Evolutionary conservation across 768 basidiomycete genomes (phyloP).

Genomic region (Mycena kentingensis): DNA sequence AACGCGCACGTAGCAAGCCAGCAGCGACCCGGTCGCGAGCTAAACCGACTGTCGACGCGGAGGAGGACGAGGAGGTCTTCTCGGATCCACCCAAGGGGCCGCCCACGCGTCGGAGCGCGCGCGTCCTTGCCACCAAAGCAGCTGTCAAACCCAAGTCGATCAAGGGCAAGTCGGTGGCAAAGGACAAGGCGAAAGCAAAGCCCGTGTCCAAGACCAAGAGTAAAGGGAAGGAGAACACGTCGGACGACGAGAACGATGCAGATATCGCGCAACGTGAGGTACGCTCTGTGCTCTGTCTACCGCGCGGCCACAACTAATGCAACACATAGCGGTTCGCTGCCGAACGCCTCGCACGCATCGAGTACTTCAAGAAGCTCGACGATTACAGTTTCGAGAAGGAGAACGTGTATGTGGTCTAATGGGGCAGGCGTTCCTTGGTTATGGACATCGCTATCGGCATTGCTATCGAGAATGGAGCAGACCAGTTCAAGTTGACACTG

Average conservation of each 20-base stretch:
- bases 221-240: slow-evolving; percentile 15
- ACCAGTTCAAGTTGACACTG: too few species aligned
- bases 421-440: background rate
- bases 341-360: slow-evolving; percentile 52
- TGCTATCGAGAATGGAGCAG: too few species aligned
- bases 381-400: slow-evolving; percentile 57
- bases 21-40: slow-evolving; percentile 12
- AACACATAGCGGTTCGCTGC: slow-evolving; percentile 40
- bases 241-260: slow-evolving; percentile 5
- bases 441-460: background rate
- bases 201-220: slow-evolving; percentile 7
- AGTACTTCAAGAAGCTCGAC: slow-evolving; percentile 55
- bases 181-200: slow-evolving; percentile 6
- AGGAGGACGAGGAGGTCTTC: slow-evolving; percentile 16
- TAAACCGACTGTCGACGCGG: slow-evolving; percentile 18
- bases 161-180: slow-evolving; percentile 4
- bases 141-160: background rate
- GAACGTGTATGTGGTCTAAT: slow-evolving; percentile 59
- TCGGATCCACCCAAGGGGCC: background rate
- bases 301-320: slow-evolving; percentile 2
- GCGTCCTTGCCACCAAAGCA: background rate
- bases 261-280: slow-evolving; percentile 20
- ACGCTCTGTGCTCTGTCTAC: slow-evolving; percentile 9
- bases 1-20: slow-evolving; percentile 11
- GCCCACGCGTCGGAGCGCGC: slow-evolving; percentile 6